Conservation (phyloP, 495 filamentous ascomycete species). For the Penicillium tannophilum region DNA sequence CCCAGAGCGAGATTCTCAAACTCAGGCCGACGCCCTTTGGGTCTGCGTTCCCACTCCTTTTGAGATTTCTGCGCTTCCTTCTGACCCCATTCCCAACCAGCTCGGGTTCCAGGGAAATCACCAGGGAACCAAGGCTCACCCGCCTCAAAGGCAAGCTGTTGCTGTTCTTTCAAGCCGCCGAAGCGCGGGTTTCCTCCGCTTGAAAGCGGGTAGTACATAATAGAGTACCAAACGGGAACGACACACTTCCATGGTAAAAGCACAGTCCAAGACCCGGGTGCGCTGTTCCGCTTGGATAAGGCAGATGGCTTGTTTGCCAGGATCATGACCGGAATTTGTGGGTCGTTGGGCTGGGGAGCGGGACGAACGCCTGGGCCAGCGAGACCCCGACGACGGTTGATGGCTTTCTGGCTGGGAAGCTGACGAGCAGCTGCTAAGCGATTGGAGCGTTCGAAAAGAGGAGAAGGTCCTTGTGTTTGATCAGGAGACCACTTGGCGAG, state of each 20-base stretch:
- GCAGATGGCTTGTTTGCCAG: constrained; percentile 56
- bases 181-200: constrained; percentile 78
- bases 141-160: constrained; percentile 84
- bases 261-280: constrained; percentile 78
- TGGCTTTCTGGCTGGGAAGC: constrained; percentile 78
- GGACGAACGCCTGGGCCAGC: constrained; percentile 66
- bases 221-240: constrained; percentile 77
- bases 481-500: constrained; percentile 75
- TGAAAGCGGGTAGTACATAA: constrained; percentile 85
- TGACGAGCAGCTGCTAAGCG: constrained; percentile 63
- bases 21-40: constrained; percentile 77
- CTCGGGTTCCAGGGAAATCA: constrained; percentile 81
- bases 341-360: constrained; percentile 64
- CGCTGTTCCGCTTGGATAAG: constrained; percentile 38
- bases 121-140: constrained; percentile 82
- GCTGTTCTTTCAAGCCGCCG: constrained; percentile 76
- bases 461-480: constrained; percentile 49
- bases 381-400: constrained; percentile 77
- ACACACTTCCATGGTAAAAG: constrained; percentile 93
- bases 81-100: constrained; percentile 77
- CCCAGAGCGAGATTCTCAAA: constrained; percentile 79
- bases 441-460: constrained; percentile 68
- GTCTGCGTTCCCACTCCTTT: constrained; percentile 72
- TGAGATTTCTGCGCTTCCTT: constrained; percentile 62
- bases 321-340: constrained; percentile 77